These are phyloP conservation scores for Symbiodinium natans DNA, from an alignment of 73 alveolate species.

Conservation along the genomic window DNA sequence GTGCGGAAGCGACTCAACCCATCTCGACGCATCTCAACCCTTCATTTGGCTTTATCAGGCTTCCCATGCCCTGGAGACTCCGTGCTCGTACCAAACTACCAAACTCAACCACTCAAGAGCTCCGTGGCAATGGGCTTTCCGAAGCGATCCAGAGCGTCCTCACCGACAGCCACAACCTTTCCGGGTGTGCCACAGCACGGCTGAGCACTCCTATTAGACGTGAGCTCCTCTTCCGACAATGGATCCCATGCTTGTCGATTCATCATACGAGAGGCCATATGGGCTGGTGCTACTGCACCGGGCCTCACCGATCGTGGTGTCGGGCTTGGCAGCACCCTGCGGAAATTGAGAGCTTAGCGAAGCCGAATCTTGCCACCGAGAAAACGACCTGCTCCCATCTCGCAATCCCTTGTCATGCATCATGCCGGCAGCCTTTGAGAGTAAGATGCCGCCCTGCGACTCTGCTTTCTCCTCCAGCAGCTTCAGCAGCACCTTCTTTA, in stretches of 20 bases:
- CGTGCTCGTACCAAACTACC: too few species aligned
- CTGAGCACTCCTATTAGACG: neutral
- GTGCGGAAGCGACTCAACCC: too few species aligned
- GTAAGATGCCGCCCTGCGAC: conserved; percentile 43
- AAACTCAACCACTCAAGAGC: too few species aligned
- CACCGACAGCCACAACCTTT: conserved; percentile 48
- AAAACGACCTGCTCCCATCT: too few species aligned
- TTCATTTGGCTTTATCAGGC: too few species aligned
- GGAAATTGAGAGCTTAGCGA: neutral
- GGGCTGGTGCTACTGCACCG: too few species aligned
- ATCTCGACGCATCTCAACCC: too few species aligned
- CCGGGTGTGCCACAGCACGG: neutral
- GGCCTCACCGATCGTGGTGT: conserved; percentile 51
- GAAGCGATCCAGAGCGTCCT: conserved; percentile 46
- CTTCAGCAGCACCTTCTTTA: conserved; percentile 33
- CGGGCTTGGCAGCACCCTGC: conserved; percentile 61
- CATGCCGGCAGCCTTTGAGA: conserved; percentile 33
- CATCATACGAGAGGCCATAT: too few species aligned
- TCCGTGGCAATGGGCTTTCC: conserved; percentile 58
- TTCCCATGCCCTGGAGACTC: too few species aligned
- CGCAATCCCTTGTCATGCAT: too few species aligned
- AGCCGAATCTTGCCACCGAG: neutral
- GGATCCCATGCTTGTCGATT: too few species aligned
- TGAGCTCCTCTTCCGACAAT: too few species aligned
- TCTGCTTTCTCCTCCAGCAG: conserved; percentile 38